Conservation (phyloP, 352 stramenopile species). For the Saprolegnia parasitica region DNA sequence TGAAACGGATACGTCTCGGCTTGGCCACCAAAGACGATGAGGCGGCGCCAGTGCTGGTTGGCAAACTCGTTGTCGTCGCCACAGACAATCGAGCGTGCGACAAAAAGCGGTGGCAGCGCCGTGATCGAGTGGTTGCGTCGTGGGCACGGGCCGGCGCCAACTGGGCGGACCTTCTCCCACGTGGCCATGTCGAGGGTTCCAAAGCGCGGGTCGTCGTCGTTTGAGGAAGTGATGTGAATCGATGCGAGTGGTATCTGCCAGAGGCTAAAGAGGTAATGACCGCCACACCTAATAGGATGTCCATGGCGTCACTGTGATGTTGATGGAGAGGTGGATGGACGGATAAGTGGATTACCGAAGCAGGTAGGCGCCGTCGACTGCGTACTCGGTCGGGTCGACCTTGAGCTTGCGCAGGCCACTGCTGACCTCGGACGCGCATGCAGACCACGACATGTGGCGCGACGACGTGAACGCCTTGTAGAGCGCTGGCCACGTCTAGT, state of each 20-base stretch:
- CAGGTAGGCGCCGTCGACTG: constrained; percentile 37
- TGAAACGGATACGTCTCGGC: constrained; percentile 63
- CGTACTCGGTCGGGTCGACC: constrained; percentile 70
- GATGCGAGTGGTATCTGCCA: constrained; percentile 39
- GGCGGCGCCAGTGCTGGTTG: constrained; percentile 35
- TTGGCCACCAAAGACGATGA: constrained; percentile 67
- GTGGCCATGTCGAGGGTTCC: constrained; percentile 43
- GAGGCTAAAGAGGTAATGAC: constrained; percentile 74
- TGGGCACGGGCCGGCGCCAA: constrained; percentile 43
- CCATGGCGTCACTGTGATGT: neutral
- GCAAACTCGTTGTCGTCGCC: constrained; percentile 1
- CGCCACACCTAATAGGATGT: constrained; percentile 45
- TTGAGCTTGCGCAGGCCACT: constrained; percentile 56
- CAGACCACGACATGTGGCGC: constrained; percentile 40
- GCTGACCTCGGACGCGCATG: constrained; percentile 39
- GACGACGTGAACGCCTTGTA: constrained; percentile 51
- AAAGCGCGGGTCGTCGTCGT: constrained; percentile 29
- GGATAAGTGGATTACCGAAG: constrained; percentile 33
- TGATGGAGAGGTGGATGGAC: neutral
- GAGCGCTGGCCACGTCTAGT: constrained; percentile 50
- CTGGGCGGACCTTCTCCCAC: constrained; percentile 55
- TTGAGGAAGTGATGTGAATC: constrained; percentile 24
- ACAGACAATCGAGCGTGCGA: neutral
- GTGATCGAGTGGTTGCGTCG: constrained; percentile 65
- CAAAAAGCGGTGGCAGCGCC: constrained; percentile 35